Evolutionary conservation across 192 early-diverging fungal genomes (phyloP).

Genomic region (Backusella liffmaniae): DNA sequence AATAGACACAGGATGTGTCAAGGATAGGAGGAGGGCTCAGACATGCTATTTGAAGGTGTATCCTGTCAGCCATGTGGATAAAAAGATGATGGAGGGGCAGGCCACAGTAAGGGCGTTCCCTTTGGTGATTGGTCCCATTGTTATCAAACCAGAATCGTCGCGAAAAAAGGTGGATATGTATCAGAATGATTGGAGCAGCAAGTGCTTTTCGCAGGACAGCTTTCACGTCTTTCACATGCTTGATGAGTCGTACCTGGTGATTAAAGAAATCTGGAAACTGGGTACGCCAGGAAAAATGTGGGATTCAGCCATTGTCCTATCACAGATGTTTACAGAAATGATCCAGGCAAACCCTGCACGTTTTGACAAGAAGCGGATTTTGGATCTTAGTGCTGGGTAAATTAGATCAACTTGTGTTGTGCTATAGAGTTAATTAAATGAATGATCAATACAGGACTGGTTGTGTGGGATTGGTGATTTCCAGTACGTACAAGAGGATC

Average conservation of each 20-base stretch:
- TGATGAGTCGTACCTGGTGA: conserved; percentile 2
- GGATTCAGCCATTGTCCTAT: conserved; percentile 46
- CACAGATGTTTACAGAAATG: conserved; percentile 25
- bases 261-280: conserved; percentile 32
- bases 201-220: background rate
- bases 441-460: conserved; percentile 11
- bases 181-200: conserved; percentile 2
- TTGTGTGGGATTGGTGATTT: conserved; percentile 11
- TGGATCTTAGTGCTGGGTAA: conserved; percentile 49
- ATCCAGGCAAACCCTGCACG: conserved; percentile 8
- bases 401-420: background rate
- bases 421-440: background rate
- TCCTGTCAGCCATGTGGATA: background rate
- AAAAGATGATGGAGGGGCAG: background rate
- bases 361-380: conserved; percentile 29
- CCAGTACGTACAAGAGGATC: background rate
- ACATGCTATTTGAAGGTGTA: background rate
- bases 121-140: conserved; percentile 10
- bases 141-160: background rate
- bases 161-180: background rate
- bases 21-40: background rate
- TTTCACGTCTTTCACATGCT: conserved; percentile 13
- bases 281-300: conserved; percentile 48
- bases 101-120: background rate
- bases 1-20: background rate